Conservation (phyloP, 2,329 filamentous ascomycete genomes). For the Davidsoniella neocaledoniae region DNA sequence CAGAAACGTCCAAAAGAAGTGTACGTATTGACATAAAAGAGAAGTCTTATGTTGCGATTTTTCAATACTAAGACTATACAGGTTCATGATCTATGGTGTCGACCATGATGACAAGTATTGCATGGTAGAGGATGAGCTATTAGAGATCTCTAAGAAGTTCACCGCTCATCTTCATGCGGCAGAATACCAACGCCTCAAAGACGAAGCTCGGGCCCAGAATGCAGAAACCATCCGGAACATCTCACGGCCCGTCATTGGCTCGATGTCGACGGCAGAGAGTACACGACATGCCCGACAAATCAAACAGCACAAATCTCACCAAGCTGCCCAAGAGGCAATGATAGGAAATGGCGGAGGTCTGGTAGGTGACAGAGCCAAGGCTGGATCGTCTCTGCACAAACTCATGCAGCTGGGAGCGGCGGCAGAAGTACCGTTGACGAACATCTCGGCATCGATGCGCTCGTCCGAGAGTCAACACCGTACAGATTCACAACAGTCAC, state of each 20-base stretch:
- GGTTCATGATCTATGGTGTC: slow-evolving; percentile 48
- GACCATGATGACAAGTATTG: slow-evolving; percentile 55
- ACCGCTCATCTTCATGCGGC: slow-evolving; percentile 62
- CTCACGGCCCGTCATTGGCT: slow-evolving; percentile 28
- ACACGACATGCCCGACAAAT: slow-evolving; percentile 20
- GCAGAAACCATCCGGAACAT: slow-evolving; percentile 33
- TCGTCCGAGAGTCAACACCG: too few species aligned
- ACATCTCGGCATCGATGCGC: background rate
- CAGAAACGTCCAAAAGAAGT: too few species aligned
- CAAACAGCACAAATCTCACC: slow-evolving; percentile 12
- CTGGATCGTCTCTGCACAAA: background rate
- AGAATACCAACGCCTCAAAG: slow-evolving; percentile 55
- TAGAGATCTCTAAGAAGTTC: slow-evolving; percentile 48
- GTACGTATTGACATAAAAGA: too few species aligned
- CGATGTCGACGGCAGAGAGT: slow-evolving; percentile 14
- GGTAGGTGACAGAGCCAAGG: slow-evolving; percentile 16
- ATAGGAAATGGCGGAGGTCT: slow-evolving; percentile 15
- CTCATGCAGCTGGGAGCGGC: background rate
- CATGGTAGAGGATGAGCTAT: slow-evolving; percentile 74
- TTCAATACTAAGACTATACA: slow-evolving; percentile 16
- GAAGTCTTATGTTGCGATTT: too few species aligned
- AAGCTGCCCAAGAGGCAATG: background rate
- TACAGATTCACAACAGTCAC: too few species aligned
- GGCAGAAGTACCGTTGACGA: background rate
- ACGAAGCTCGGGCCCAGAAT: slow-evolving; percentile 36